phyloP scores from a whole-genome alignment of 1,284 basidiomycete genomes.

The Thelephora terrestris region DNA sequence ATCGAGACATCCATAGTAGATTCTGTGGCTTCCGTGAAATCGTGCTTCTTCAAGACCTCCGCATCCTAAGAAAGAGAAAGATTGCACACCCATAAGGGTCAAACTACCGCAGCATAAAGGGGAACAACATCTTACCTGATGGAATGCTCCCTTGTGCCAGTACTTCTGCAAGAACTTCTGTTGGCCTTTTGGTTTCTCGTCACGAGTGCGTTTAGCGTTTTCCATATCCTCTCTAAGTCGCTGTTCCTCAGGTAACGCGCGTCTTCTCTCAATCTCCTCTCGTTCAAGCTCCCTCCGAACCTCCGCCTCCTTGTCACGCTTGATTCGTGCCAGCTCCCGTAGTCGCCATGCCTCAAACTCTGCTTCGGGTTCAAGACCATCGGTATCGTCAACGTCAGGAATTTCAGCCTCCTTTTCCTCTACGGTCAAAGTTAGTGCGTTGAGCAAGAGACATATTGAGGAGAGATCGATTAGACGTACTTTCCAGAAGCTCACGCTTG shows the following conservation, averaged over 20 bases:
- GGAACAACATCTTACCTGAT: slow-evolving; percentile 49
- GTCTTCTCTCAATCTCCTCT: slow-evolving; percentile 83
- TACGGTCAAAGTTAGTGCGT: slow-evolving; percentile 22
- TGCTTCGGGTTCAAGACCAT: slow-evolving; percentile 80
- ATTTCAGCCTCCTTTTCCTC: slow-evolving; percentile 79
- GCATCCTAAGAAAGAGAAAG: slow-evolving; percentile 55
- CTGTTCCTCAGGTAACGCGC: slow-evolving; percentile 88
- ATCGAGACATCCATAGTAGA: slow-evolving; percentile 78
- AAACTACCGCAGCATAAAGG: not conserved
- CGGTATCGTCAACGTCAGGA: slow-evolving; percentile 91
- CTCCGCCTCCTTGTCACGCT: slow-evolving; percentile 83
- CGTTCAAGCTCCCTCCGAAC: slow-evolving; percentile 70
- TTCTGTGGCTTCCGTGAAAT: slow-evolving; percentile 85
- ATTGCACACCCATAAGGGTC: slow-evolving; percentile 1
- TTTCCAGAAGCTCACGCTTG: slow-evolving; percentile 72
- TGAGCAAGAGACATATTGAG: not conserved
- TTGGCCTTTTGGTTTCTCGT: slow-evolving; percentile 78
- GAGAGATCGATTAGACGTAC: slow-evolving; percentile 31
- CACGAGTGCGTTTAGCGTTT: slow-evolving; percentile 68
- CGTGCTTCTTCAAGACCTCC: slow-evolving; percentile 77
- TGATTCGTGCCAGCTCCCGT: slow-evolving; percentile 84
- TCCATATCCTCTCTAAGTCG: slow-evolving; percentile 86
- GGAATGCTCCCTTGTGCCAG: slow-evolving; percentile 99
- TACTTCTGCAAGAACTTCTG: slow-evolving; percentile 97
- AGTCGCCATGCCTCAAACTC: slow-evolving; percentile 97